phyloP scores from a whole-genome alignment of 805 yeast species.

The Yarrowia hollandica region DNA sequence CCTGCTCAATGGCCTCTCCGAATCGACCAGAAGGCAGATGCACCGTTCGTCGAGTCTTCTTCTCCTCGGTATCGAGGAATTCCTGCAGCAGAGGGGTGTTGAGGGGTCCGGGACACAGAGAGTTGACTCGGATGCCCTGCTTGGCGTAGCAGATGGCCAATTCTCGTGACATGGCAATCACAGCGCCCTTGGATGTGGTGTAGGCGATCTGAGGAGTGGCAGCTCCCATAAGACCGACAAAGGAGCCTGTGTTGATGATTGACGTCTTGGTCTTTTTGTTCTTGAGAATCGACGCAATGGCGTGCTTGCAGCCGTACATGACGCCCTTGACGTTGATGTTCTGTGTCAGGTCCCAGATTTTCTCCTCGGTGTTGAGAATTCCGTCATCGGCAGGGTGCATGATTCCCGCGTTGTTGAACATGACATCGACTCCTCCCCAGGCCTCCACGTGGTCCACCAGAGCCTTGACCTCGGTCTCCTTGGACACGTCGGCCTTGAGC shows the following conservation, averaged over 20 bases:
- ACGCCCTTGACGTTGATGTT: constrained; percentile 45
- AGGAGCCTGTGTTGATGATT: constrained; percentile 45
- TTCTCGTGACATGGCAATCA: constrained; percentile 43
- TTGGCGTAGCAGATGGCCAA: constrained; percentile 64
- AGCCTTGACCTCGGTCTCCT: constrained; percentile 40
- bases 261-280: constrained; percentile 39
- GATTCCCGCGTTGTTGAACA: constrained; percentile 90
- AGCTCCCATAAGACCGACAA: constrained; percentile 44
- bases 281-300: constrained; percentile 40
- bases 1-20: constrained; percentile 66
- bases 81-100: constrained; percentile 61
- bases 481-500: constrained; percentile 40
- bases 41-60: constrained; percentile 46
- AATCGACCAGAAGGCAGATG: constrained; percentile 56
- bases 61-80: constrained; percentile 55
- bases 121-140: constrained; percentile 54
- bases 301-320: constrained; percentile 42
- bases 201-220: constrained; percentile 46
- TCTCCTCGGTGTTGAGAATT: constrained; percentile 41
- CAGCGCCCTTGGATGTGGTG: constrained; percentile 46
- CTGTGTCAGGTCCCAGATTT: constrained; percentile 44
- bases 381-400: constrained; percentile 41
- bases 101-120: constrained; percentile 61
- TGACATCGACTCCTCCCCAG: constrained; percentile 77
- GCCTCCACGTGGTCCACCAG: constrained; percentile 54